Evolutionary conservation across 73 alveolate species (phyloP).

Genomic region (Tetrahymena malaccensis): DNA sequence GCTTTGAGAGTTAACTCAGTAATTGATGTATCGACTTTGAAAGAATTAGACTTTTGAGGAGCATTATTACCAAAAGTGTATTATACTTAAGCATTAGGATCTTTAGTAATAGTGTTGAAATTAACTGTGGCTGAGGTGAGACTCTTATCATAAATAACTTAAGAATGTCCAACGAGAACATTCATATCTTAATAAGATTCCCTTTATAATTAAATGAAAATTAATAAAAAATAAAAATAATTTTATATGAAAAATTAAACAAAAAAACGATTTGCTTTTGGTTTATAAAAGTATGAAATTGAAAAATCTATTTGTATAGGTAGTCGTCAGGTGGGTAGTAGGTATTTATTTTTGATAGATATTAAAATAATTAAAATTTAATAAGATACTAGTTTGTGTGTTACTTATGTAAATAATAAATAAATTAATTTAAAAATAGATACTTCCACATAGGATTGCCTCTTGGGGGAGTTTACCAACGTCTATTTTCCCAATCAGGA

Average conservation of each 20-base stretch:
- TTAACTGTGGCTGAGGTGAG: conserved; percentile 59
- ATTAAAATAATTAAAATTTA: too few species aligned
- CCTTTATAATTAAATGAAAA: neutral
- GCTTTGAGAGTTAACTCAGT: conserved; percentile 42
- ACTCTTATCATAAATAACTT: conserved; percentile 56
- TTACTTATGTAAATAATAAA: neutral
- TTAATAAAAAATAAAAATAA: neutral
- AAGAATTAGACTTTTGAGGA: conserved; percentile 3
- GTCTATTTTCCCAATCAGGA: conserved; percentile 66
- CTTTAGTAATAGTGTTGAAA: conserved; percentile 68
- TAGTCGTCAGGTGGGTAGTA: too few species aligned
- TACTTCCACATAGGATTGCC: conserved; percentile 62
- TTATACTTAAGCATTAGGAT: conserved; percentile 39
- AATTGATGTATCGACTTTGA: conserved; percentile 43
- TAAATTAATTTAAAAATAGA: neutral
- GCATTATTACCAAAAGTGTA: conserved; percentile 48
- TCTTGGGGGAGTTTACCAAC: conserved; percentile 87
- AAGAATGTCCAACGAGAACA: conserved; percentile 72
- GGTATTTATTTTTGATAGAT: too few species aligned
- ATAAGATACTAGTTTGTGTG: neutral
- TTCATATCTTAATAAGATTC: conserved; percentile 75
- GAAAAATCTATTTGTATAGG: neutral
- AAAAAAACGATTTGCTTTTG: neutral
- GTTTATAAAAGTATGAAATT: neutral
- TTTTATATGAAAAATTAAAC: neutral